Percentiles rank a stretch among this genome's conserved stretches.
These are phyloP conservation scores for Pichia scutulata DNA, from an alignment of 805 yeast genomes.

Conservation along the genomic window DNA sequence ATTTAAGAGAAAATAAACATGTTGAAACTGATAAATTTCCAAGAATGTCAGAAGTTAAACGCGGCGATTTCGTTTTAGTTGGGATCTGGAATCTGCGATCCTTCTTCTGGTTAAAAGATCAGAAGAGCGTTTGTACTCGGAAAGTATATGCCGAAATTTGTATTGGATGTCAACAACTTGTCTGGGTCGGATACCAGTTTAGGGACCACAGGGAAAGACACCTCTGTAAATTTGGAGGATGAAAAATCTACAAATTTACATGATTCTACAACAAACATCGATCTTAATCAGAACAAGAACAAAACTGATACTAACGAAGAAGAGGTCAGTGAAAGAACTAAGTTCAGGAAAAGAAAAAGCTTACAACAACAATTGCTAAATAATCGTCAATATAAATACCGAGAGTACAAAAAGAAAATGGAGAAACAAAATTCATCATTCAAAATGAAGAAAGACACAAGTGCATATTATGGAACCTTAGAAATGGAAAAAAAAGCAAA, in stretches of 20 bases:
- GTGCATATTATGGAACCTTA: conserved; percentile 28
- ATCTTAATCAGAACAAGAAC: not conserved
- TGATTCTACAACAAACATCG: not conserved
- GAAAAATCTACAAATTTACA: conserved; percentile 9
- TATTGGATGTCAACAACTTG: not conserved
- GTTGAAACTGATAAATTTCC: not conserved
- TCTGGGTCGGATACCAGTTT: not conserved
- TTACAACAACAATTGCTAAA: conserved; percentile 36
- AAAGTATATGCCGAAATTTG: not conserved
- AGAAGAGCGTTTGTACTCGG: not conserved
- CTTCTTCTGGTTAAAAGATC: not conserved
- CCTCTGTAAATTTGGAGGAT: not conserved
- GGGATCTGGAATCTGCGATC: not conserved
- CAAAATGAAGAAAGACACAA: conserved; percentile 32
- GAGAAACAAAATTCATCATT: conserved; percentile 35
- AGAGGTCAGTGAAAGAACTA: not conserved
- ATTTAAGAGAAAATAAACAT: not conserved
- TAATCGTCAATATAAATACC: conserved; percentile 25
- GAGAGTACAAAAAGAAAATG: conserved; percentile 25
- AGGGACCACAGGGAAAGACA: not conserved
- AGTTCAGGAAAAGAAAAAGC: conserved; percentile 27
- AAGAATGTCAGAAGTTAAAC: not conserved
- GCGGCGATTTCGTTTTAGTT: not conserved
- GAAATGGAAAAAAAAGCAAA: conserved; percentile 20
- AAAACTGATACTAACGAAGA: not conserved